phyloP scores from a whole-genome alignment of 75 land plant genomes.

The Sequoia sempervirens region DNA sequence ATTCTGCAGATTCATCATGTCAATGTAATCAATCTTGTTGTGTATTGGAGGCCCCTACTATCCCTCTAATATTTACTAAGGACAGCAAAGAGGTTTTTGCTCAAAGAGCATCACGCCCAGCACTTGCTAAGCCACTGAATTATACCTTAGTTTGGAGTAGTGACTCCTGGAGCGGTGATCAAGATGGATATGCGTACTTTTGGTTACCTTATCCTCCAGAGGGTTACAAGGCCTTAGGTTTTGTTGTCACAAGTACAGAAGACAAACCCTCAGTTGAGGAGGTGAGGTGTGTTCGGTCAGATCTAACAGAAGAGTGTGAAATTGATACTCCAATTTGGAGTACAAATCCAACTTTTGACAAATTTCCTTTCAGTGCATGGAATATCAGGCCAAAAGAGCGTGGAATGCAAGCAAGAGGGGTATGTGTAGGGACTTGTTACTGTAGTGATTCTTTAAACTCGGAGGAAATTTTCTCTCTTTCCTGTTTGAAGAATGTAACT shows the following conservation, averaged over 20 bases:
- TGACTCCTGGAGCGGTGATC: slow-evolving; percentile 31
- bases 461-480: slow-evolving; percentile 21
- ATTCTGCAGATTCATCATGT: slow-evolving; percentile 5
- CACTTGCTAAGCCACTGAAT: slow-evolving; percentile 57
- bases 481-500: slow-evolving; percentile 55
- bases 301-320: slow-evolving; percentile 63
- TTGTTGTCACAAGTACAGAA: slow-evolving; percentile 43
- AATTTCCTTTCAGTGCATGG: slow-evolving; percentile 52
- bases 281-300: slow-evolving; percentile 67
- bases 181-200: slow-evolving; percentile 34
- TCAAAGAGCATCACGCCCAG: slow-evolving; percentile 18
- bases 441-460: slow-evolving; percentile 19
- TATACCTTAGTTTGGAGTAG: slow-evolving; percentile 63
- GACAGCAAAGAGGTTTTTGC: slow-evolving; percentile 13
- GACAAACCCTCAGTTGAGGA: slow-evolving; percentile 45
- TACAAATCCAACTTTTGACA: slow-evolving; percentile 14
- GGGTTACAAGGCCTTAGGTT: slow-evolving; percentile 69
- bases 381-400: slow-evolving; percentile 41
- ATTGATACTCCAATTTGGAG: slow-evolving; percentile 21
- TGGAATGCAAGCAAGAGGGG: slow-evolving; percentile 50
- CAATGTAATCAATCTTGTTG: background rate
- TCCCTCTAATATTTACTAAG: background rate
- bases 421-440: slow-evolving; percentile 57
- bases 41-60: slow-evolving; percentile 5
- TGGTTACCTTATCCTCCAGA: slow-evolving; percentile 78